Evolutionary conservation across 2,329 filamentous ascomycete genomes (phyloP), one percentile per base, ranked within the genome.

Genomic region (Exophiala sp.): DNA sequence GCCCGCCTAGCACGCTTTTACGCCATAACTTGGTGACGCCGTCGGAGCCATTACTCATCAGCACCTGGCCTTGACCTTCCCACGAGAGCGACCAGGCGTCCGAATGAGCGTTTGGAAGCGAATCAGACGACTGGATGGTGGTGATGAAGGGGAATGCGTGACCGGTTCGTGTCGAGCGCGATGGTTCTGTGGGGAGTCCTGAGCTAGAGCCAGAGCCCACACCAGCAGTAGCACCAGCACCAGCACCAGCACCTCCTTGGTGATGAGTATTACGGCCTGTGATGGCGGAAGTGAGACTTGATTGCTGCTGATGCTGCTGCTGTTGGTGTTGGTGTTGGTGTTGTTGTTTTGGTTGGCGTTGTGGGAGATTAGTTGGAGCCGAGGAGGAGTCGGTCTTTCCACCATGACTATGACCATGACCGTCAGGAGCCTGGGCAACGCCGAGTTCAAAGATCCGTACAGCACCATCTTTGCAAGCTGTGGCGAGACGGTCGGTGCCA

Each of bases 381-480:
- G 50, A 29, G 22, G 40, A 32, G 39, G 39, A 10, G 14, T 43
- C 16, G 2, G 32, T 46, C 11, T 32, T 34, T 13, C 29, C 38
- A n/a, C 14, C n/a, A n/a, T n/a, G n/a, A n/a, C n/a, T n/a, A n/a
- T n/a, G n/a, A n/a, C n/a, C n/a, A n/a, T n/a, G n/a, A n/a, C n/a
- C 22, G 13, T 43, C 32, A 1, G 50, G 30, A 5, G 39, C 45
- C 14, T 46, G 37, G 5, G 43, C 27, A 7, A 58, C 52, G 3
- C 52, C 80, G 14, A 95, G 67, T 60, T 91, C 82, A 63, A 94
- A 95, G n/a, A 98, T 85, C 34, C 91, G 79, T 34, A 96, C 82
- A 60, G 82, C 83, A 2, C 93, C 91, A 65, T 98, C 93, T 67
- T 94, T 94, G 65, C 88, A 93, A 2, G 89, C 91, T 4, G 90